Percentiles rank a stretch among this genome's conserved stretches.
phyloP scores from a whole-genome alignment of 768 basidiomycete genomes.

The Leucogyrophana mollusca region DNA sequence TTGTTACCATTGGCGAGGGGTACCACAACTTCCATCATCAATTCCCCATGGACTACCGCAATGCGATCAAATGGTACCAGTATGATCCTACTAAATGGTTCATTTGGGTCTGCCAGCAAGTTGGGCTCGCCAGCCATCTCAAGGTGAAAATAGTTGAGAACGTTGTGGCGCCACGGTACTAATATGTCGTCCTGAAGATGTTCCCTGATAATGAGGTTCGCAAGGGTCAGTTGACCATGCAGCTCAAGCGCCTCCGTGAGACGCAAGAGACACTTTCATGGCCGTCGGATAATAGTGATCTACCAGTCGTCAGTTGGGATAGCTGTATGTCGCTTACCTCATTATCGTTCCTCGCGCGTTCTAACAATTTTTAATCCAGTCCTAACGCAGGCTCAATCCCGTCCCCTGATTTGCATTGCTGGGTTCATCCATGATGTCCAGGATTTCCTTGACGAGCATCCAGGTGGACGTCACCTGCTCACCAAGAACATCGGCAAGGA shows the following conservation, averaged over 20 bases:
- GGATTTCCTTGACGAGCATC: constrained; percentile 85
- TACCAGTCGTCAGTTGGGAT: constrained; percentile 86
- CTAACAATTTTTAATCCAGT: constrained; percentile 37
- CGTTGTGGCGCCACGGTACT: not conserved
- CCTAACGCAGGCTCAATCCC: constrained; percentile 74
- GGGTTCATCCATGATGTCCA: constrained; percentile 93
- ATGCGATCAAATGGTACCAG: constrained; percentile 90
- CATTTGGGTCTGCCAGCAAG: constrained; percentile 46
- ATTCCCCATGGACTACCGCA: constrained; percentile 97
- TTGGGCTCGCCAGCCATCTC: constrained; percentile 57
- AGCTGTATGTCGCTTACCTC: constrained; percentile 53
- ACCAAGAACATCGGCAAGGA: constrained; percentile 87
- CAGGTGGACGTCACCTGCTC: constrained; percentile 84
- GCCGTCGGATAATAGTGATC: constrained; percentile 73
- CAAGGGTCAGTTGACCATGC: constrained; percentile 94
- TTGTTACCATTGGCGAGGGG: constrained; percentile 91
- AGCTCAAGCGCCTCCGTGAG: constrained; percentile 81
- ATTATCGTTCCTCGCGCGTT: not conserved
- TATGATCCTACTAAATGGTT: constrained; percentile 96
- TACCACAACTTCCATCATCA: constrained; percentile 99
- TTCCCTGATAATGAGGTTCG: constrained; percentile 73
- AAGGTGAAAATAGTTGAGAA: constrained; percentile 33
- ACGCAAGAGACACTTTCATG: constrained; percentile 76
- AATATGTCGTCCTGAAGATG: constrained; percentile 15
- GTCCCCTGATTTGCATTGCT: constrained; percentile 82